Conservation (phyloP, 2,329 filamentous ascomycete species). For the Metarhizium robertsii region DNA sequence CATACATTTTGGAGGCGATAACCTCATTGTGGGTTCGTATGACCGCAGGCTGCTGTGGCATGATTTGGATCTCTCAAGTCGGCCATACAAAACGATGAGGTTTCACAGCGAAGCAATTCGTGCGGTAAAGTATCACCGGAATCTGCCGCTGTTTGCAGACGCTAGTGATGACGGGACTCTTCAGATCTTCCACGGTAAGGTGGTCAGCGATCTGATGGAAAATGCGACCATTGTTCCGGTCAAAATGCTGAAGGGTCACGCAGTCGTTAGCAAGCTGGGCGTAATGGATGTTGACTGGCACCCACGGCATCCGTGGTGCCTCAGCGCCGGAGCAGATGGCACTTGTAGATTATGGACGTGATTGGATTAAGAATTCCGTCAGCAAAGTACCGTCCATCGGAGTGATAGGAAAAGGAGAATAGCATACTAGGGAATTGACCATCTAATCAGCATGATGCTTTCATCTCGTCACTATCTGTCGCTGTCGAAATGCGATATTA, state of each 20-base stretch:
- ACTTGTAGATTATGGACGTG: constrained; percentile 83
- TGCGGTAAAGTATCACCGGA: constrained; percentile 77
- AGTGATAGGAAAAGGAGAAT: neutral
- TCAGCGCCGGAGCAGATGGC: constrained; percentile 89
- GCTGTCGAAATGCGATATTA: no score
- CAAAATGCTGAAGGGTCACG: constrained; percentile 87
- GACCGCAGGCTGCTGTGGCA: constrained; percentile 93
- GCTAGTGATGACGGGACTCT: constrained; percentile 89
- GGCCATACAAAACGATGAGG: constrained; percentile 91
- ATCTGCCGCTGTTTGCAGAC: constrained; percentile 81
- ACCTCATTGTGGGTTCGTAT: constrained; percentile 89
- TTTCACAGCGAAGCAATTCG: constrained; percentile 92
- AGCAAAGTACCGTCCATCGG: neutral
- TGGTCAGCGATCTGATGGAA: constrained; percentile 89
- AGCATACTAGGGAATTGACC: neutral
- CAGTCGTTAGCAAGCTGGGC: constrained; percentile 74
- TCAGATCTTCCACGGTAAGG: constrained; percentile 95
- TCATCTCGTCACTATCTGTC: no score
- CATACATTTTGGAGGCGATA: constrained; percentile 86
- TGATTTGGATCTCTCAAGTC: constrained; percentile 81
- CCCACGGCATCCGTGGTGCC: constrained; percentile 84
- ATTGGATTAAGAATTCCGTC: neutral
- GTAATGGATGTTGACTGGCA: constrained; percentile 97
- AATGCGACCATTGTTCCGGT: constrained; percentile 94
- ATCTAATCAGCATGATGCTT: no score